Percentiles rank a stretch among this genome's conserved stretches.
phyloP scores from a whole-genome alignment of 305 asterid species.

The Solanum chacoense region DNA sequence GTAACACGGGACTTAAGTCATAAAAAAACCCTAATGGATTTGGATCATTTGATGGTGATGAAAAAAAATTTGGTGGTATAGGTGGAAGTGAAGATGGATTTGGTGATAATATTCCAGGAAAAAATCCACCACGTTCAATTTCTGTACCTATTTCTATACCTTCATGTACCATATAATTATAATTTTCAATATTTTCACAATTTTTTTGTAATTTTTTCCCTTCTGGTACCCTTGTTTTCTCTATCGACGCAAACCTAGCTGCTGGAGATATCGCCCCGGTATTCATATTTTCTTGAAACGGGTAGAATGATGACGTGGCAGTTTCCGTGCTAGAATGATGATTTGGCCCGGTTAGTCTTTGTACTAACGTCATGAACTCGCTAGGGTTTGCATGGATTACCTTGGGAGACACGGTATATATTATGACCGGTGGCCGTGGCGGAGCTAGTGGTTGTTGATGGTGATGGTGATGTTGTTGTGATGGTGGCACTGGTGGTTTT shows the following conservation, averaged over 20 bases:
- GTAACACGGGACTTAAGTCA: constrained; percentile 59
- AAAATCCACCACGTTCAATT: constrained; percentile 31
- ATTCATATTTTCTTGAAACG: constrained; percentile 22
- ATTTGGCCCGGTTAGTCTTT: constrained; percentile 67
- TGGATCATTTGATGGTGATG: constrained; percentile 38
- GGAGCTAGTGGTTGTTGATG: constrained; percentile 22
- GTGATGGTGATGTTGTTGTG: not conserved
- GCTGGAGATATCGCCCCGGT: constrained; percentile 67
- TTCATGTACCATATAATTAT: constrained; percentile 11
- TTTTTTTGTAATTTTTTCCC: constrained; percentile 18
- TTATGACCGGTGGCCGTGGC: constrained; percentile 81
- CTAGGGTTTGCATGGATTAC: constrained; percentile 87
- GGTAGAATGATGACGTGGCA: not conserved
- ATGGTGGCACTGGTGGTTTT: constrained; percentile 68
- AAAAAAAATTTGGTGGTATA: constrained; percentile 68
- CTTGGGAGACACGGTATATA: constrained; percentile 88
- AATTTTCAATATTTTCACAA: constrained; percentile 2
- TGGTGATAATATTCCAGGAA: constrained; percentile 79
- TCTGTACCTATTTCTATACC: constrained; percentile 36
- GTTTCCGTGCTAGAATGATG: not conserved
- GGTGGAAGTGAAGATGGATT: constrained; percentile 74
- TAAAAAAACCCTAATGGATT: constrained; percentile 36
- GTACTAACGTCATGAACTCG: constrained; percentile 94
- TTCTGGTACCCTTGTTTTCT: constrained; percentile 35
- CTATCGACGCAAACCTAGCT: constrained; percentile 69